phyloP scores from a whole-genome alignment of 2,329 filamentous ascomycete species.

The Claviceps fusiformis region DNA sequence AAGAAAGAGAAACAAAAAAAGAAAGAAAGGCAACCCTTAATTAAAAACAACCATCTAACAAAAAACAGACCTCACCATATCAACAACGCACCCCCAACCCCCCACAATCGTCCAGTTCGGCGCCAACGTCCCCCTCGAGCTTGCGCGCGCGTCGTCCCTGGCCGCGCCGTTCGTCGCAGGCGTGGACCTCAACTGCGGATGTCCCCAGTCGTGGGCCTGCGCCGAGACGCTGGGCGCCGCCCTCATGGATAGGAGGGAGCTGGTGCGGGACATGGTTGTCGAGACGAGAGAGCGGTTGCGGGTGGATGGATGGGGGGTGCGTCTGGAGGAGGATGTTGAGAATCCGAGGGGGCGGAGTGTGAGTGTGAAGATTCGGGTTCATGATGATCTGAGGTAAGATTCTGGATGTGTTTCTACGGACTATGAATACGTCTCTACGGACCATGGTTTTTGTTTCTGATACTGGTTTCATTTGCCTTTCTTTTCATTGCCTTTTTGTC shows the following conservation, averaged over 20 bases:
- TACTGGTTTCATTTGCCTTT: not conserved
- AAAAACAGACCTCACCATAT: conserved; percentile 43
- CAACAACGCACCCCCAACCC: conserved; percentile 35
- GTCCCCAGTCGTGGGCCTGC: conserved; percentile 60
- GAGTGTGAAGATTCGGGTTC: conserved; percentile 58
- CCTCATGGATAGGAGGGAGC: conserved; percentile 50
- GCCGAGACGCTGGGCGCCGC: conserved; percentile 53
- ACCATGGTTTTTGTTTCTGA: too few species aligned
- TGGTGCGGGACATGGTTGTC: conserved; percentile 52
- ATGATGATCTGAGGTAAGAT: conserved; percentile 43
- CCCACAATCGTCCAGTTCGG: conserved; percentile 57
- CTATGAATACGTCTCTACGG: too few species aligned
- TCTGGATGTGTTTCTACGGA: too few species aligned
- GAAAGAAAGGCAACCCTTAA: not conserved
- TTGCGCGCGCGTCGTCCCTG: conserved; percentile 48
- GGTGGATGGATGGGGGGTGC: conserved; percentile 39
- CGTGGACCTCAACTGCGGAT: conserved; percentile 60
- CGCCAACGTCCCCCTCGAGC: conserved; percentile 45
- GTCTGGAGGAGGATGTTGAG: conserved; percentile 27
- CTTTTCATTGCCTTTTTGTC: not conserved
- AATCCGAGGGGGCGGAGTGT: conserved; percentile 40
- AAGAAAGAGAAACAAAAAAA: not conserved
- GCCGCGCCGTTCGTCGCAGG: conserved; percentile 49
- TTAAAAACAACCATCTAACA: too few species aligned
- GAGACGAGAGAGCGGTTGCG: conserved; percentile 39